Percentiles rank a stretch among this genome's conserved stretches.
Conservation (phyloP, 805 yeast species). For the Candida insectorum region DNA sequence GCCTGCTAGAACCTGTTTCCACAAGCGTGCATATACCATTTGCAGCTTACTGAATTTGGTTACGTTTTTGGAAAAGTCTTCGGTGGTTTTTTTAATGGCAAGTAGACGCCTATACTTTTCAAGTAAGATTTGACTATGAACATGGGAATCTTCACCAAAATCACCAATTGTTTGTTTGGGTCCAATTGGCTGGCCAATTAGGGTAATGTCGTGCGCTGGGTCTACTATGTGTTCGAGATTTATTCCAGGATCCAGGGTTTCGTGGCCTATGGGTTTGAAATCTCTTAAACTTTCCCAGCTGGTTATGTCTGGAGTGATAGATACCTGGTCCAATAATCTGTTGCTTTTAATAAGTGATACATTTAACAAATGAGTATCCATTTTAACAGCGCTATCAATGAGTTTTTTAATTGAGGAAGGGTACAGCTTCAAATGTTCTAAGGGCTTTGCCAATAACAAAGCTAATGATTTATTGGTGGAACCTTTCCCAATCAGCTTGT, state of each 20-base stretch:
- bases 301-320: conserved; percentile 9
- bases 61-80: background rate
- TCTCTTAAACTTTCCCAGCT: conserved; percentile 14
- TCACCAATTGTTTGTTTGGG: no score
- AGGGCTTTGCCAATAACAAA: conserved; percentile 39
- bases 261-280: no score
- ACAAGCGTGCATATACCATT: conserved; percentile 2
- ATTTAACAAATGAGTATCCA: conserved; percentile 13
- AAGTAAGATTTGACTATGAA: no score
- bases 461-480: background rate
- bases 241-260: no score
- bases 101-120: no score
- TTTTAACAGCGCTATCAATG: conserved; percentile 10
- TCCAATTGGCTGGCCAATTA: no score
- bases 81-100: no score
- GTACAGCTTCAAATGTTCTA: conserved; percentile 42
- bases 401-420: conserved; percentile 16
- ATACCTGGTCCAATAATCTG: conserved; percentile 14
- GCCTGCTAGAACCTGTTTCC: conserved; percentile 7
- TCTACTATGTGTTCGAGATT: no score
- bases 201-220: no score
- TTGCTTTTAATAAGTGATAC: conserved; percentile 18
- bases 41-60: conserved; percentile 2
- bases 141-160: no score
- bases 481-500: background rate